phyloP scores from a whole-genome alignment of 495 filamentous ascomycete genomes.

The Collariella sp. region DNA sequence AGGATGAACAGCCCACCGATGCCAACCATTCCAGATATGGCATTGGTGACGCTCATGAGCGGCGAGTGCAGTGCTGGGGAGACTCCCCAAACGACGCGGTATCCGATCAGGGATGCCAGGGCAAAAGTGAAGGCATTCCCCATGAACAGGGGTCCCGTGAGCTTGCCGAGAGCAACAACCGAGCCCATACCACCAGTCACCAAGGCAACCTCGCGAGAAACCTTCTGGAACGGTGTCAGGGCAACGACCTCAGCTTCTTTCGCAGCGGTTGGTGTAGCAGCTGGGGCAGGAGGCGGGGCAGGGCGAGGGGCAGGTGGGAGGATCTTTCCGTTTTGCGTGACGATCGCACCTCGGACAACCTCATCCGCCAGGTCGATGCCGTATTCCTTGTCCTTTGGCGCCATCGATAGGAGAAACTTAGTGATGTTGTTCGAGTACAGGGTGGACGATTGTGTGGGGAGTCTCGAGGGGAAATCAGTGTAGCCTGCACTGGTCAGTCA shows the following conservation, averaged over 20 bases:
- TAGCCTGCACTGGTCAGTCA: conserved; percentile 46
- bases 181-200: conserved; percentile 67
- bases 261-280: conserved; percentile 39
- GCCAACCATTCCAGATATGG: conserved; percentile 79
- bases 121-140: conserved; percentile 70
- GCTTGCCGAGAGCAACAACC: conserved; percentile 62
- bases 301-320: conserved; percentile 63
- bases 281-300: conserved; percentile 56
- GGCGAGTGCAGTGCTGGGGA: conserved; percentile 68
- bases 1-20: conserved; percentile 76
- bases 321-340: conserved; percentile 63
- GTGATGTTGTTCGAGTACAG: conserved; percentile 83
- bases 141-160: conserved; percentile 73
- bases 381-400: conserved; percentile 62
- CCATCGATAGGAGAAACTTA: conserved; percentile 70
- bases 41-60: conserved; percentile 80
- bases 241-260: conserved; percentile 53
- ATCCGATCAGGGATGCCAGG: conserved; percentile 69
- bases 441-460: conserved; percentile 74
- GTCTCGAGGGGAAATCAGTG: conserved; percentile 69
- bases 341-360: conserved; percentile 70
- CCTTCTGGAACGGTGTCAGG: conserved; percentile 69
- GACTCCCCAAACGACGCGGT: conserved; percentile 75
- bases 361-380: conserved; percentile 69
- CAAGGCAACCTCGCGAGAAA: conserved; percentile 56